Conservation (phyloP, 163 green algal genomes). For the Chlamydomonas reinhardtii region DNA sequence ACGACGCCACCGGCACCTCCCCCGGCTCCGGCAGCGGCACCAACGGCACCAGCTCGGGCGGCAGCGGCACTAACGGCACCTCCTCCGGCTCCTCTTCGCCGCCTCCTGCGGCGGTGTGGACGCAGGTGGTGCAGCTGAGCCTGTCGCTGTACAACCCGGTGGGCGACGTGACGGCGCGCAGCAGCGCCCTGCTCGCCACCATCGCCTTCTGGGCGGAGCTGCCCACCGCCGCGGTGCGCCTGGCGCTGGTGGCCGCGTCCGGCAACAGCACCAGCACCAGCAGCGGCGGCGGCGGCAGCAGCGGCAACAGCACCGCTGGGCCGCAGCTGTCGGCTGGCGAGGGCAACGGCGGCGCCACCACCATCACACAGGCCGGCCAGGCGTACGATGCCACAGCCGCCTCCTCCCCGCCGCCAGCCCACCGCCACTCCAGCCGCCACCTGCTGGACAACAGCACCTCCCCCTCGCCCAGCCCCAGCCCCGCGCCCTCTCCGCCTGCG, state of each 20-base stretch:
- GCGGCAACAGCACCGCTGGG: background rate
- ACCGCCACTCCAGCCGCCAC: background rate
- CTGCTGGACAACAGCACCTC: background rate
- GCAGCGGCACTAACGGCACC: background rate
- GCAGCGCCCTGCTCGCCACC: background rate
- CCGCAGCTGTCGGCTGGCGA: background rate
- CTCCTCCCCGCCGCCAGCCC: background rate
- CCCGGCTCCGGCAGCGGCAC: background rate
- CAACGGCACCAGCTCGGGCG: background rate
- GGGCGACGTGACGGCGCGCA: background rate
- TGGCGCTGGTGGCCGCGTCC: background rate
- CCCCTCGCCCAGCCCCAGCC: background rate
- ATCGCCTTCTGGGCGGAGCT: constrained; percentile 4
- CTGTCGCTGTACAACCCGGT: background rate
- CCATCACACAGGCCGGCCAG: background rate
- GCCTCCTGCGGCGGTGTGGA: background rate
- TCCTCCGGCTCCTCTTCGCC: background rate
- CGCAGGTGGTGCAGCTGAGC: background rate
- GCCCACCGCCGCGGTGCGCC: background rate
- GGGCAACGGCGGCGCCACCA: background rate
- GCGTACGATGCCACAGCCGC: background rate
- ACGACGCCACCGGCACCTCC: background rate
- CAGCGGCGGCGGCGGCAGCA: background rate
- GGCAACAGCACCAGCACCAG: background rate
- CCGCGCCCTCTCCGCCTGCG: background rate